phyloP scores from a whole-genome alignment of 2,329 filamentous ascomycete species.

The Monosporascus sp. region DNA sequence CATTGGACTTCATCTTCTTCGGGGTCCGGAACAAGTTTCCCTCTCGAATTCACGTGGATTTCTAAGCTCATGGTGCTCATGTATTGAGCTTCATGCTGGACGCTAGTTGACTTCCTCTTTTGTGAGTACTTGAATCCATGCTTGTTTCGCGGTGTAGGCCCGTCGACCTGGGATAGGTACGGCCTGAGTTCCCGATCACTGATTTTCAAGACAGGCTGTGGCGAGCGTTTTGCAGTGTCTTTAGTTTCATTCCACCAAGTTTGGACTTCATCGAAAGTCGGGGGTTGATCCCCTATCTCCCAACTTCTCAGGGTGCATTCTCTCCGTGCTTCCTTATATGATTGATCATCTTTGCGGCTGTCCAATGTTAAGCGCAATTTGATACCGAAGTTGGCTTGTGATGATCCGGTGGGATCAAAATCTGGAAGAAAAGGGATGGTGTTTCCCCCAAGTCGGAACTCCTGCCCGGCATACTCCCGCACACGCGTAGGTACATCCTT shows the following conservation, averaged over 20 bases:
- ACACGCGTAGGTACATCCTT: conserved; percentile 72
- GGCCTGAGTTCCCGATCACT: conserved; percentile 23
- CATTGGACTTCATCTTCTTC: conserved; percentile 84
- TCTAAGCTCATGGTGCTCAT: conserved; percentile 98
- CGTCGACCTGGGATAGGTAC: conserved; percentile 78
- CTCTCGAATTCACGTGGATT: conserved; percentile 83
- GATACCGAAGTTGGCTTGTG: conserved; percentile 50
- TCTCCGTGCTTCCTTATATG: conserved; percentile 47
- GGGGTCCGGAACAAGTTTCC: conserved; percentile 77
- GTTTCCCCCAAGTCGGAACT: conserved; percentile 73
- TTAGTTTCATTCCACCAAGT: conserved; percentile 56
- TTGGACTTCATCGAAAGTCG: conserved; percentile 63
- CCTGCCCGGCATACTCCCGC: conserved; percentile 81
- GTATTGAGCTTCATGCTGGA: conserved; percentile 81
- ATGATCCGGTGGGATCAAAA: conserved; percentile 63
- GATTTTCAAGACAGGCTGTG: conserved; percentile 14
- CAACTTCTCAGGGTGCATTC: conserved; percentile 64
- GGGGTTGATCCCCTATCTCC: conserved; percentile 71
- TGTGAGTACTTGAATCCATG: conserved; percentile 85
- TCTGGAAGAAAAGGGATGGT: conserved; percentile 74
- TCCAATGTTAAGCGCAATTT: conserved; percentile 44
- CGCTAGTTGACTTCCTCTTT: conserved; percentile 66
- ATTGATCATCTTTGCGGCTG: conserved; percentile 43
- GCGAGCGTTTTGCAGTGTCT: conserved; percentile 8
- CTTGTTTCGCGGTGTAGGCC: conserved; percentile 75